A percentile compares a stretch with the other conserved stretches of the same genome.
Conservation (phyloP, 176 grass and related monocot genomes). For the Luzula sylvatica region DNA sequence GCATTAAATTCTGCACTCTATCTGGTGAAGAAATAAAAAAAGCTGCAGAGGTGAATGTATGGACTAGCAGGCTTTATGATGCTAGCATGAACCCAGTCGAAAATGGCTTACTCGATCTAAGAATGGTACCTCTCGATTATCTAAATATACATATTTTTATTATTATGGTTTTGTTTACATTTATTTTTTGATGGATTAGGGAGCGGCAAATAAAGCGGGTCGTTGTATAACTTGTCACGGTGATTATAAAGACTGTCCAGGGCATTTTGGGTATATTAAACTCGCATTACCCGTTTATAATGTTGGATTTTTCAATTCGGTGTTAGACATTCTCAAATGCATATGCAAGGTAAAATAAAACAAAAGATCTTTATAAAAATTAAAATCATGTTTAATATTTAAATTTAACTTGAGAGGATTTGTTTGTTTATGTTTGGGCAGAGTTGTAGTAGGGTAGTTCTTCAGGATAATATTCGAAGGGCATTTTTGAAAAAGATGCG, state of each 20-base stretch:
- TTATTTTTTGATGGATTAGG: slow-evolving; percentile 35
- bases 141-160: slow-evolving; percentile 7
- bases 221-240: slow-evolving; percentile 69
- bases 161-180: too few species aligned
- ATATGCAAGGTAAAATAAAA: slow-evolving; percentile 83
- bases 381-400: too few species aligned
- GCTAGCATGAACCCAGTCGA: slow-evolving; percentile 19
- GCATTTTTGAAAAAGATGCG: slow-evolving; percentile 89
- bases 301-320: slow-evolving; percentile 63
- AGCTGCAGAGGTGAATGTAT: slow-evolving; percentile 56
- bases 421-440: slow-evolving; percentile 24
- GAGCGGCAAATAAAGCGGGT: slow-evolving; percentile 45
- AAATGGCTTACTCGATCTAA: slow-evolving; percentile 55
- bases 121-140: slow-evolving; percentile 38
- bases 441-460: slow-evolving; percentile 74
- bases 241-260: slow-evolving; percentile 55
- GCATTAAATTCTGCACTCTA: slow-evolving; percentile 58
- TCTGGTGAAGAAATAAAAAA: slow-evolving; percentile 61
- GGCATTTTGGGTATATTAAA: slow-evolving; percentile 91
- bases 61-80: slow-evolving; percentile 55
- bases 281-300: slow-evolving; percentile 83
- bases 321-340: slow-evolving; percentile 81
- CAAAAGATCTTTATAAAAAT: too few species aligned
- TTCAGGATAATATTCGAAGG: slow-evolving; percentile 46
- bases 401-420: too few species aligned